Base-by-base conservation (phyloP, 768 basidiomycete species). In the Tricholoma saponaceum region DNA sequence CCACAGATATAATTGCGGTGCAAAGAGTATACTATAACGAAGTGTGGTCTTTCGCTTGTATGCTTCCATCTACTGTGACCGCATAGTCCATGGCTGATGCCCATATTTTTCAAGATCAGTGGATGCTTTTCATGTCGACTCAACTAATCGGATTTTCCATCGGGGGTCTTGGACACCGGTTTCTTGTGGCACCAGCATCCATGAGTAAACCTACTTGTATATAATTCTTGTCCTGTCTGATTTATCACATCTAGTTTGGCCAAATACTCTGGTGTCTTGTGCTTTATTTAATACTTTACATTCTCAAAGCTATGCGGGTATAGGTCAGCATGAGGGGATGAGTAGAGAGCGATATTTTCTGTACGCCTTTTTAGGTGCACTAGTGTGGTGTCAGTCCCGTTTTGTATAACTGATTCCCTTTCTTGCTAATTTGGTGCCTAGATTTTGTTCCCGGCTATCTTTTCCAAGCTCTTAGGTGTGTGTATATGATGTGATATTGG, bases 201-300 rank as follows among this genome's bases (percentile, higher is more conserved):
- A 86, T 86, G 84, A 85, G 83, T 83, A 60, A 44, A 75, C 56
- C 9, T 25, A 23, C 28, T 8, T 20, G 55, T 55, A 44, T 46
- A 37, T 37, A 14, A 52, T 47, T 51, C 13, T 0, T 9, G 14
- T 39, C 41, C n/a, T n/a, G 33, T n/a, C 55, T 58, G 25, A 28
- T 26, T 51, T 37, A 30, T 52, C 44, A 10, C 57, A 58, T 32
- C n/a, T 55, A 84, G 86, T 90, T 44, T 90, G 89, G 89, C 89
- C 89, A 1, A 79, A 81, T 56, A 84, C 84, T 39, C 75, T 90
- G 4, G 89, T 90, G 12, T 75, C 80, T 0, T 88, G 87, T 62
- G 84, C 86, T 2, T 69, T 90, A 3, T 89, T 87, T 69, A 90
- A 90, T 61, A 90, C 88, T 0, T 76, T 90, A 7, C 89, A 90